Conservation (phyloP, 169 alveolate species). For the Toxoplasma gondii region DNA sequence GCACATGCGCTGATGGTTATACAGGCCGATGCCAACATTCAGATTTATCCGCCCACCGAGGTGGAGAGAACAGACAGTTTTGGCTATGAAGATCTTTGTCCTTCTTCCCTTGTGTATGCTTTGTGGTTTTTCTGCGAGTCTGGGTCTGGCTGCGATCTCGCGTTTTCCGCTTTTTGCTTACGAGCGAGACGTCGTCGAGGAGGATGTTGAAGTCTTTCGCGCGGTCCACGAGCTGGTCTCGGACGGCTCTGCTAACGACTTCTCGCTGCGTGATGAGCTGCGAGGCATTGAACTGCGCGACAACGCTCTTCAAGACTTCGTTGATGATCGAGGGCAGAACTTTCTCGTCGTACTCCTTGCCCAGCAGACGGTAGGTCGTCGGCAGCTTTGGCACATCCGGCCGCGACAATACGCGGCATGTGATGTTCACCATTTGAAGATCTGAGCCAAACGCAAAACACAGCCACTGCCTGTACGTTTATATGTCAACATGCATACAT, state of each 20-base stretch:
- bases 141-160: too few species aligned
- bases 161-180: constrained; percentile 30
- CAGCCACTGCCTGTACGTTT: neutral
- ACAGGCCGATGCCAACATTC: too few species aligned
- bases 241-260: constrained; percentile 83
- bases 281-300: constrained; percentile 97
- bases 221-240: constrained; percentile 93
- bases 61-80: neutral
- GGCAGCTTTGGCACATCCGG: constrained; percentile 73
- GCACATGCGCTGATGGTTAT: too few species aligned
- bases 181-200: constrained; percentile 95
- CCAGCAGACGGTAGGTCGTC: constrained; percentile 77
- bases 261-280: constrained; percentile 96
- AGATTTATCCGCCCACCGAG: neutral
- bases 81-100: neutral
- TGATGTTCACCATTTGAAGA: constrained; percentile 92
- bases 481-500: neutral
- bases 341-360: constrained; percentile 96
- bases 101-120: too few species aligned
- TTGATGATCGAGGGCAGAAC: constrained; percentile 97
- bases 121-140: too few species aligned
- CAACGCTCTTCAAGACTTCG: constrained; percentile 95
- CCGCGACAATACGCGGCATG: constrained; percentile 91
- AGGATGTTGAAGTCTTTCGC: constrained; percentile 95
- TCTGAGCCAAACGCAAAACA: constrained; percentile 72